These are phyloP conservation scores for Wallacemonas rigidus DNA, from an alignment of 208 protist species.

Conservation along the genomic window DNA sequence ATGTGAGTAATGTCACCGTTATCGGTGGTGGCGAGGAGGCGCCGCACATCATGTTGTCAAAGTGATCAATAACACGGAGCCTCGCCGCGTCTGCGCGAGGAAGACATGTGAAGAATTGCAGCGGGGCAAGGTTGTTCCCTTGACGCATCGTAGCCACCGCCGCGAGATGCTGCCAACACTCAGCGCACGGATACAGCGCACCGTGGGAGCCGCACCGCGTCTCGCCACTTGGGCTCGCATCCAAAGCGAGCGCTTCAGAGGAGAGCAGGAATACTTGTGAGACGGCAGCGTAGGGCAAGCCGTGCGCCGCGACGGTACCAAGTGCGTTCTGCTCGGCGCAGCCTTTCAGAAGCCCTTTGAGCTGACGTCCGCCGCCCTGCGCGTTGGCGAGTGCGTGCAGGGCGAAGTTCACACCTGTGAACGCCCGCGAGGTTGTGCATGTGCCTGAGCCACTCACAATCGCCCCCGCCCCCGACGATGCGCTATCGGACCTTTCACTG, in stretches of 20 bases:
- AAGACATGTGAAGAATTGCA: slow-evolving; percentile 47
- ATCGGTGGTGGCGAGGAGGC: background rate
- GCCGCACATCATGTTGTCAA: background rate
- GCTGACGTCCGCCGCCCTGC: slow-evolving; percentile 1
- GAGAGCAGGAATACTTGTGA: slow-evolving; percentile 59
- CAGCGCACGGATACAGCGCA: slow-evolving; percentile 64
- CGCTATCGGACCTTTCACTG: background rate
- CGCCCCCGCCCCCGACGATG: background rate
- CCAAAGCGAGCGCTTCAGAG: slow-evolving; percentile 4
- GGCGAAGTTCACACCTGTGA: slow-evolving; percentile 79
- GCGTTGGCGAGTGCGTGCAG: slow-evolving; percentile 66
- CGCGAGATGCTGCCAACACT: slow-evolving; percentile 74
- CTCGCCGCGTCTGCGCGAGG: slow-evolving; percentile 7
- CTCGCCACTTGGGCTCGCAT: background rate
- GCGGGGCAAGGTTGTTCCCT: slow-evolving; percentile 27
- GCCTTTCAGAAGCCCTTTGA: slow-evolving; percentile 79
- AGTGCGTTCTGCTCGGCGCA: slow-evolving; percentile 91
- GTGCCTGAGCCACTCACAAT: background rate
- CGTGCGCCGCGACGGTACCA: slow-evolving; percentile 71
- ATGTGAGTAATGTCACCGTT: slow-evolving; percentile 6
- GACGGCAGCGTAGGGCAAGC: slow-evolving; percentile 52
- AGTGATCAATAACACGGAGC: slow-evolving; percentile 25
- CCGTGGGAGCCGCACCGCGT: background rate
- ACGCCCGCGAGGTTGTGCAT: slow-evolving; percentile 4
- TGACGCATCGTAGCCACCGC: slow-evolving; percentile 46